Evolutionary conservation across 352 stramenopile genomes (phyloP), one percentile per base, ranked within the genome.

Genomic region (Globisporangium sylvaticum): DNA sequence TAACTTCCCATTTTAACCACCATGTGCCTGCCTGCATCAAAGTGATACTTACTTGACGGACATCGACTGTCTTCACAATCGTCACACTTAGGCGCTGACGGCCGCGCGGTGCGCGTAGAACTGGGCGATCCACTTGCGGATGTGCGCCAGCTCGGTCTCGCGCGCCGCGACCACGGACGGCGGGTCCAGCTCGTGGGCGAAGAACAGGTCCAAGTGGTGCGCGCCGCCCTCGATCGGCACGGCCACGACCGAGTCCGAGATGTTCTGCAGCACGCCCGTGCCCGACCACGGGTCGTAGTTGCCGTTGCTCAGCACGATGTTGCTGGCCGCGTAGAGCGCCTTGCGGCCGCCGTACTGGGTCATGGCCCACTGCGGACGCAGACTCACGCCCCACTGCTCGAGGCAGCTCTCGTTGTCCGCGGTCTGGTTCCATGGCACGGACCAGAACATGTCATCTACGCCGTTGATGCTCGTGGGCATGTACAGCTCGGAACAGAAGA

Each of bases 301-400:
- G 61, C 96, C 96, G 72, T 98, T 98, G 64, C 91, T 97, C 64
- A 98, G 94, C 42, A 98, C 86, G 53, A 98, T 97, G 79, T 98
- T 98, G 68, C 87, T 97, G 9, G 83, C 83, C 1, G 73, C 69
- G 3, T 71, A 63, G n/a, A 96, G 75, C 7, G 79, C 80, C 62
- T 87, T 89, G 53, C 74, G 83, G 46, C 81, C 86, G 27, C 89
- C 89, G 60, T 88, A 96, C 65, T 91, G 74, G 5, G 74, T 91
- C 25, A 78, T 70, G 31, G 80, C 85, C 86, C 86, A 95, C 27
- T 79, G 25, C 4, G 89, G 84, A 37, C 78, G 78, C 32, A 92
- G 67, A 20, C 75, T 63, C n/a, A 95, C 70, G n/a, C 79, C 79
- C 82, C 81, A 96, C 61, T 82, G 68, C 15, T 68, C 27, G 37